phyloP scores from a whole-genome alignment of 2,329 filamentous ascomycete species.

The Sclerotinia borealis region DNA sequence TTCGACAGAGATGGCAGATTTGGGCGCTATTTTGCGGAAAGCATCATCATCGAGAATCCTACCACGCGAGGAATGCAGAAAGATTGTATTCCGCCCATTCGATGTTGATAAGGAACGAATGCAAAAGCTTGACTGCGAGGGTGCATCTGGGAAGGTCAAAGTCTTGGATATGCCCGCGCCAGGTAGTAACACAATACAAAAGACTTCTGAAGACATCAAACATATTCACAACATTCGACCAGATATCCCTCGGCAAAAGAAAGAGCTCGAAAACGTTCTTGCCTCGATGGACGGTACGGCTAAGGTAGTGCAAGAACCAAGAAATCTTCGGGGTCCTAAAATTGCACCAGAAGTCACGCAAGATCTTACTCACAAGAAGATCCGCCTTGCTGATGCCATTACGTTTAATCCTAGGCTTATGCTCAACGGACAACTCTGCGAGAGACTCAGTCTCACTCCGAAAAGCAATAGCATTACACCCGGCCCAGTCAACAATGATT shows the following conservation, averaged over 20 bases:
- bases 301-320: background rate
- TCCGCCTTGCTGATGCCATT: background rate
- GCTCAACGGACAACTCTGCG: background rate
- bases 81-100: no score
- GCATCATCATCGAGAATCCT: background rate
- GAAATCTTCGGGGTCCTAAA: background rate
- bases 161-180: background rate
- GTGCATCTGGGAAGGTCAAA: background rate
- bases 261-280: background rate
- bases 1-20: background rate
- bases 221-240: background rate
- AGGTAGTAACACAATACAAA: background rate
- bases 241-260: no score
- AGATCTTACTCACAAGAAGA: background rate
- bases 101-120: accelerated
- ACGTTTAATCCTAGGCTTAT: background rate
- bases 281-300: background rate
- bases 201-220: background rate
- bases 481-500: background rate
- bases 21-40: background rate
- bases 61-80: background rate
- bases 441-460: background rate
- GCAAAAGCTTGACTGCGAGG: background rate
- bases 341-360: background rate
- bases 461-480: background rate